These are phyloP conservation scores for Aspergillus uvarum DNA, from an alignment of 2,329 filamentous ascomycete genomes.

Conservation along the genomic window DNA sequence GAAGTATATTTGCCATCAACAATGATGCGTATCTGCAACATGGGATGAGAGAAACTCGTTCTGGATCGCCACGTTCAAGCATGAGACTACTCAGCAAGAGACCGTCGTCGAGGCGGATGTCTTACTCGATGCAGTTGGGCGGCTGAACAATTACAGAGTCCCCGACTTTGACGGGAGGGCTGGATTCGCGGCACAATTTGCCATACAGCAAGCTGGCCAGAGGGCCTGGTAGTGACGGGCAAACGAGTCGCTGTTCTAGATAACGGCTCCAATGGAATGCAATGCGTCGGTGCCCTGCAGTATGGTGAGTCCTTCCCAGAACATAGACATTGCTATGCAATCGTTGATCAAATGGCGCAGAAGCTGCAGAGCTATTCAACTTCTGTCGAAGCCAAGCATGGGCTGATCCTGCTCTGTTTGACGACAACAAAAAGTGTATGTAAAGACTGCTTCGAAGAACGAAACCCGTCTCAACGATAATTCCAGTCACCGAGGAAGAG, in stretches of 20 bases:
- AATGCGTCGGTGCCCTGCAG: background rate
- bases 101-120: background rate
- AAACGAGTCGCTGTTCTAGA: background rate
- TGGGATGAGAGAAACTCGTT: background rate
- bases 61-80: background rate
- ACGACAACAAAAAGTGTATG: too few relatives aligned
- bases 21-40: background rate
- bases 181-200: background rate
- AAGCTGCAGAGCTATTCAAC: too few relatives aligned
- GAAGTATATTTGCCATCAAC: too few relatives aligned
- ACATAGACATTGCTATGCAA: too few relatives aligned
- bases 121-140: background rate
- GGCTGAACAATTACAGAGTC: background rate
- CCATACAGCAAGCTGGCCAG: background rate
- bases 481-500: too few relatives aligned
- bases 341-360: too few relatives aligned
- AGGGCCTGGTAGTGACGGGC: background rate
- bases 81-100: too few relatives aligned
- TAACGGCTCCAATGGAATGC: background rate
- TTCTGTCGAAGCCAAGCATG: too few relatives aligned
- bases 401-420: too few relatives aligned
- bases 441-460: too few relatives aligned
- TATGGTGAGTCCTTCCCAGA: background rate
- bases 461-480: too few relatives aligned
- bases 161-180: background rate